Percentiles rank a stretch among this genome's conserved stretches.
Conservation (phyloP, 1,284 basidiomycete species). For the Cryptococcus maquisensis region DNA sequence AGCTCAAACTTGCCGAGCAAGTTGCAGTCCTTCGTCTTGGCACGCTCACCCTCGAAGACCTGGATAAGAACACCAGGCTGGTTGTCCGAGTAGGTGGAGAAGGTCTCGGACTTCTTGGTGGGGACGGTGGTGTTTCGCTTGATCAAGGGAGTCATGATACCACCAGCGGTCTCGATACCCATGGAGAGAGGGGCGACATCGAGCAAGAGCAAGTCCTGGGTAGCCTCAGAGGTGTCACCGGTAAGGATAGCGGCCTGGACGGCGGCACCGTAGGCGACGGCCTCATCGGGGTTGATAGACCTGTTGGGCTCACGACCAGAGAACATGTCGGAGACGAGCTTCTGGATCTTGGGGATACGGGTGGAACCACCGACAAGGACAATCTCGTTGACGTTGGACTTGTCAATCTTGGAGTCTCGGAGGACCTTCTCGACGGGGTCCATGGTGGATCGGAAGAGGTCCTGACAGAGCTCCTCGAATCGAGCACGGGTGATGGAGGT, state of each 20-base stretch:
- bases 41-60: slow-evolving; percentile 97
- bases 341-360: slow-evolving; percentile 96
- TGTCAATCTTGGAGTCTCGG: slow-evolving; percentile 92
- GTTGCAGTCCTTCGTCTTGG: slow-evolving; percentile 94
- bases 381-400: slow-evolving; percentile 95
- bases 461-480: slow-evolving; percentile 97
- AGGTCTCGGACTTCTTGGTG: slow-evolving; percentile 91
- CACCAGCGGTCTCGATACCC: slow-evolving; percentile 97
- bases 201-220: slow-evolving; percentile 87
- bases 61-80: slow-evolving; percentile 97
- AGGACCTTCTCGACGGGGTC: slow-evolving; percentile 99
- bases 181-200: slow-evolving; percentile 94
- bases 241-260: slow-evolving; percentile 98
- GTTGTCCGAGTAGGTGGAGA: slow-evolving; percentile 98
- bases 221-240: slow-evolving; percentile 93
- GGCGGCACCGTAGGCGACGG: slow-evolving; percentile 98
- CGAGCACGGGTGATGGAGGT: slow-evolving; percentile 96
- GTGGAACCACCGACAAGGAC: slow-evolving; percentile 98
- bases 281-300: slow-evolving; percentile 99
- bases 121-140: slow-evolving; percentile 97
- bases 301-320: slow-evolving; percentile 95
- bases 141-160: slow-evolving; percentile 93
- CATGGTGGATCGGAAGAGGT: slow-evolving; percentile 93
- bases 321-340: slow-evolving; percentile 98
- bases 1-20: slow-evolving; percentile 97